phyloP scores from a whole-genome alignment of 805 yeast species.

The Zygosaccharomyces kombuchaensis region DNA sequence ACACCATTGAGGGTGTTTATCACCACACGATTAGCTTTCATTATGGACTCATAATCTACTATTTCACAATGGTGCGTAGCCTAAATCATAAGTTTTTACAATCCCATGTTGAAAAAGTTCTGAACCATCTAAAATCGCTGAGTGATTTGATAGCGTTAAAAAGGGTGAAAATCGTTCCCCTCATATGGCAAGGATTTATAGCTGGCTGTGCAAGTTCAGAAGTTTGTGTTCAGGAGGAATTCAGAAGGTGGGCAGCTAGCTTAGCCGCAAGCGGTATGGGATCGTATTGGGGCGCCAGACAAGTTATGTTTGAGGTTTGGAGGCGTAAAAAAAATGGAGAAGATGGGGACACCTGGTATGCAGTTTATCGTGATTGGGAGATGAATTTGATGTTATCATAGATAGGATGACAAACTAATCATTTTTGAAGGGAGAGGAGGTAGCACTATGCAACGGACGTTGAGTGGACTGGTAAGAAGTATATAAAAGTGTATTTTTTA shows the following conservation, averaged over 20 bases:
- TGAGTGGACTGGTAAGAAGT: too few relatives aligned
- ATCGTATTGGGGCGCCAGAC: conserved; percentile 81
- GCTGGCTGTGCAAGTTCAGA: conserved; percentile 79
- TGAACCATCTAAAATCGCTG: conserved; percentile 59
- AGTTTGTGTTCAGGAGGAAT: conserved; percentile 54
- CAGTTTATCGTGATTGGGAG: conserved; percentile 78
- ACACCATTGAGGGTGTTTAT: conserved; percentile 60
- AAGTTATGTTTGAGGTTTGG: conserved; percentile 85
- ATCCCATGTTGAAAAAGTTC: conserved; percentile 53
- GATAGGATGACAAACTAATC: neutral
- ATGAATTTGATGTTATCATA: conserved; percentile 67
- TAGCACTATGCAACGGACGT: too few relatives aligned
- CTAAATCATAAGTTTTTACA: conserved; percentile 56
- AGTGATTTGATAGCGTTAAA: conserved; percentile 48
- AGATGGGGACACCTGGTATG: conserved; percentile 66
- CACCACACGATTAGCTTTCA: conserved; percentile 80
- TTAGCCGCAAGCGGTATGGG: conserved; percentile 58
- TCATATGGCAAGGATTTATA: conserved; percentile 86
- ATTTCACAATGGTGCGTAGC: conserved; percentile 57
- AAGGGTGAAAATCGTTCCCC: conserved; percentile 60
- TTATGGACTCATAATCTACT: conserved; percentile 66
- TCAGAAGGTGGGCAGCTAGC: conserved; percentile 58
- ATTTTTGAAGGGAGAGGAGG: too few relatives aligned
- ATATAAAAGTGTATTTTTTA: too few relatives aligned
- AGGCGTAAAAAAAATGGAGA: conserved; percentile 59